These are phyloP conservation scores for Erodium texanum DNA, from an alignment of 441 rosid genomes.

Conservation along the genomic window DNA sequence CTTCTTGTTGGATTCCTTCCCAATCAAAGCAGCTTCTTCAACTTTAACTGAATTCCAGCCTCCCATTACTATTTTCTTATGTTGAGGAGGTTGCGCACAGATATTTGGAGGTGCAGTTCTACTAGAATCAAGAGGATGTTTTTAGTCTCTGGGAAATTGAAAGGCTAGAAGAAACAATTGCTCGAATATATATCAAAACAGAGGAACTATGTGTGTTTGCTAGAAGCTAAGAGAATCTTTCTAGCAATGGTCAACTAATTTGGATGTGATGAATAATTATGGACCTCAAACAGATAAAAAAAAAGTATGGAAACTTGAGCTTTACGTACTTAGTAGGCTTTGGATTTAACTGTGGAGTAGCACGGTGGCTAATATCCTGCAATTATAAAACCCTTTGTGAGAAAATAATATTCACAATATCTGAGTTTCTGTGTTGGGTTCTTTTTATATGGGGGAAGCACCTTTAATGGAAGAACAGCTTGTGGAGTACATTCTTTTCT, in stretches of 20 bases:
- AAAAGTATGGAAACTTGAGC: constrained; percentile 4
- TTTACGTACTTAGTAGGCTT: constrained; percentile 40
- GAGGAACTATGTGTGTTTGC: not conserved
- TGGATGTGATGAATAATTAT: not conserved
- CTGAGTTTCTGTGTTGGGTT: constrained; percentile 1
- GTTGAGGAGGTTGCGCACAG: constrained; percentile 20
- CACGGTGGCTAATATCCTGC: constrained; percentile 28
- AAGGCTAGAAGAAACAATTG: not conserved
- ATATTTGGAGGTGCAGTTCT: constrained; percentile 27
- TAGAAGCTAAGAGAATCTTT: not conserved
- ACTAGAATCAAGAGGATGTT: constrained; percentile 32
- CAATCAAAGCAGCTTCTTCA: constrained; percentile 21
- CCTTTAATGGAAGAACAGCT: constrained; percentile 33
- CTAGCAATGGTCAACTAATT: not conserved
- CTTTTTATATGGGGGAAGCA: constrained; percentile 16
- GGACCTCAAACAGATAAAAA: not conserved
- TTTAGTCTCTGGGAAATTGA: constrained; percentile 3
- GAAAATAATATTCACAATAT: not conserved
- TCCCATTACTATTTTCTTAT: constrained; percentile 42
- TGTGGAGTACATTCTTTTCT: constrained; percentile 22
- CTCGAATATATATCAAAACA: not conserved
- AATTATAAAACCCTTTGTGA: constrained; percentile 18
- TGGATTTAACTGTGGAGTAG: constrained; percentile 25
- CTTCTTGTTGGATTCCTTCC: constrained; percentile 20
- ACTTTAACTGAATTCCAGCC: constrained; percentile 55